Percentiles rank a stretch among this genome's conserved stretches.
Evolutionary conservation across 2,329 filamentous ascomycete genomes (phyloP).

Genomic region (Fusarium beomiforme): DNA sequence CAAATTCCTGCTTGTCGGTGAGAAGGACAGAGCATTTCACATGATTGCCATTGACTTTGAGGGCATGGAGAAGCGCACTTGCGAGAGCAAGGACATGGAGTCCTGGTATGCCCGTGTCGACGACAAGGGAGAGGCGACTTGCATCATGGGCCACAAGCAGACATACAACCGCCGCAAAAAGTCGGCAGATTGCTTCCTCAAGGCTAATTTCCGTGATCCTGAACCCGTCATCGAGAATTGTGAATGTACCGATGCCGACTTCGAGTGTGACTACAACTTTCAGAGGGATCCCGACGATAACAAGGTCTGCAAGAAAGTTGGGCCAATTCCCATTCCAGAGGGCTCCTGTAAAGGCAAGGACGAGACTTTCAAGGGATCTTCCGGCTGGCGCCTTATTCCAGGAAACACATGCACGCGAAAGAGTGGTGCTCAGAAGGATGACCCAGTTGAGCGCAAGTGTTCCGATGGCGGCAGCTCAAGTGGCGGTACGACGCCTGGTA

Average conservation of each 20-base stretch:
- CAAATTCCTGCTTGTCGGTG: conserved; percentile 85
- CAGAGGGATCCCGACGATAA: conserved; percentile 70
- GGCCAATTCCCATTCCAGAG: conserved; percentile 71
- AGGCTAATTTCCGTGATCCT: conserved; percentile 84
- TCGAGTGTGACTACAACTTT: conserved; percentile 98
- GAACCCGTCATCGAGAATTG: conserved; percentile 76
- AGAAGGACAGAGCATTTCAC: conserved; percentile 65
- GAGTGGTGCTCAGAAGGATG: conserved; percentile 72
- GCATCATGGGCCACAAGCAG: conserved; percentile 96
- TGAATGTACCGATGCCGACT: conserved; percentile 84
- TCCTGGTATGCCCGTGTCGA: conserved; percentile 88
- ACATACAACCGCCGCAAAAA: conserved; percentile 87
- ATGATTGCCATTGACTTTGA: conserved; percentile 86
- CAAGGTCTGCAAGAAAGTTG: conserved; percentile 73
- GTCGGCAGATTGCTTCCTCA: conserved; percentile 88
- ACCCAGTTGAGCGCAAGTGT: conserved; percentile 80
- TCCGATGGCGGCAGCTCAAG: conserved; percentile 62
- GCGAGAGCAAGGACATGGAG: conserved; percentile 82
- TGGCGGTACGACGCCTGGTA: conserved; percentile 51
- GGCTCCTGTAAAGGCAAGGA: conserved; percentile 76
- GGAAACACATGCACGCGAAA: conserved; percentile 77
- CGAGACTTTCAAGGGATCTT: conserved; percentile 83
- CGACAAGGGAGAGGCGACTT: conserved; percentile 81
- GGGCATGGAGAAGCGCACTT: conserved; percentile 81
- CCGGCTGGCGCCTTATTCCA: conserved; percentile 92